phyloP scores from a whole-genome alignment of 768 basidiomycete species.

The Trametes coccinea region DNA sequence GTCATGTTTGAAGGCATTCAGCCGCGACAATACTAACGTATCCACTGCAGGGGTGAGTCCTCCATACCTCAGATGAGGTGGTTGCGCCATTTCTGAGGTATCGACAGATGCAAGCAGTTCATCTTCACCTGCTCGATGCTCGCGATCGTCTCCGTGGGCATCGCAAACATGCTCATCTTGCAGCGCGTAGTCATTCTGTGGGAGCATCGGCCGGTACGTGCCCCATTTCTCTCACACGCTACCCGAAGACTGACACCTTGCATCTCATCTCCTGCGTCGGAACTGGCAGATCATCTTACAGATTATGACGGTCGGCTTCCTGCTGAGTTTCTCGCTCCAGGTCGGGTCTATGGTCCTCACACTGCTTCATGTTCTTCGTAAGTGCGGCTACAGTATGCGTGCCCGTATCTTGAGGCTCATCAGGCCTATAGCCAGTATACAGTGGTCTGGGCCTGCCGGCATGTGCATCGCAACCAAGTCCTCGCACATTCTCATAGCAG shows the following conservation, averaged over 20 bases:
- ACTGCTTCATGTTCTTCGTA: constrained; percentile 29
- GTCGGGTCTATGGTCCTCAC: constrained; percentile 29
- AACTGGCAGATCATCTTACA: constrained; percentile 25
- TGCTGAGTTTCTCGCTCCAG: constrained; percentile 31
- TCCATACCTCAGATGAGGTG: background rate
- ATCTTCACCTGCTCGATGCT: constrained; percentile 28
- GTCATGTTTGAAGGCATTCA: background rate
- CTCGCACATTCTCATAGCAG: constrained; percentile 24
- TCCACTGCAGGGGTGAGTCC: constrained; percentile 11
- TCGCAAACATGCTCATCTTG: constrained; percentile 37
- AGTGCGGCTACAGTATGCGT: constrained; percentile 2
- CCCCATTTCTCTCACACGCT: background rate
- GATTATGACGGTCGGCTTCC: constrained; percentile 29
- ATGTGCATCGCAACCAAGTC: constrained; percentile 34
- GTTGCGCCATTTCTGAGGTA: background rate
- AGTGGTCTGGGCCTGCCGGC: constrained; percentile 22
- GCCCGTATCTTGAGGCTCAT: background rate
- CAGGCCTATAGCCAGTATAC: constrained; percentile 26
- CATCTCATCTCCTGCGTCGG: background rate
- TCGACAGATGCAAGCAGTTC: constrained; percentile 33
- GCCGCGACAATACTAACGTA: background rate
- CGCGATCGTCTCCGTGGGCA: constrained; percentile 32
- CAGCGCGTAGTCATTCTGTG: constrained; percentile 38
- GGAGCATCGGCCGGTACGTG: constrained; percentile 35
- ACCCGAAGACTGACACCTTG: background rate